A percentile compares a stretch with the other conserved stretches of the same genome.
phyloP scores from a whole-genome alignment of 352 stramenopile genomes.

The Elongisporangium undulatum region DNA sequence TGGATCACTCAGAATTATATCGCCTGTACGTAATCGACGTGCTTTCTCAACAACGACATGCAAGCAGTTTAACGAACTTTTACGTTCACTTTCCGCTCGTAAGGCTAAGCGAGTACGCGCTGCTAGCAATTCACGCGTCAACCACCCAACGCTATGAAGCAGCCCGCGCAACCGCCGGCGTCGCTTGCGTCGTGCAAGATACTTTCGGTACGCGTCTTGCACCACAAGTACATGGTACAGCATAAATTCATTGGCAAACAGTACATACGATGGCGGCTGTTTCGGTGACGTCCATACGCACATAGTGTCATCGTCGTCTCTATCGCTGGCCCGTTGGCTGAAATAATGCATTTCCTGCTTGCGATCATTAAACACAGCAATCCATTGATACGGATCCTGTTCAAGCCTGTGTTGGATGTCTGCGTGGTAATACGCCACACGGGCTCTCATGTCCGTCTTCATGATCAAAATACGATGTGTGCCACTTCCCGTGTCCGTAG shows the following conservation, averaged over 20 bases:
- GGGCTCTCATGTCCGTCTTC: slow-evolving; percentile 27
- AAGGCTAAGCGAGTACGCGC: slow-evolving; percentile 17
- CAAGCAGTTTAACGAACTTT: slow-evolving; percentile 46
- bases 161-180: slow-evolving; percentile 26
- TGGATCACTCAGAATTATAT: slow-evolving; percentile 60
- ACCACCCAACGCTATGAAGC: slow-evolving; percentile 20
- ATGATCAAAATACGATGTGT: slow-evolving; percentile 42
- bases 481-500: slow-evolving; percentile 13
- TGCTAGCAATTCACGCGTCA: slow-evolving; percentile 16
- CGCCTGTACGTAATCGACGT: slow-evolving; percentile 35
- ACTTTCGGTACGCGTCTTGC: slow-evolving; percentile 56
- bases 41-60: slow-evolving; percentile 52
- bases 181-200: slow-evolving; percentile 12
- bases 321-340: slow-evolving; percentile 17
- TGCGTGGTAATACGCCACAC: slow-evolving; percentile 14
- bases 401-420: slow-evolving; percentile 14
- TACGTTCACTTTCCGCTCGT: slow-evolving; percentile 21
- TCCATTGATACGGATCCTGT: slow-evolving; percentile 39
- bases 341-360: slow-evolving; percentile 56
- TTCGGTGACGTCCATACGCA: slow-evolving; percentile 9
- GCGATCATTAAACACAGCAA: slow-evolving; percentile 52
- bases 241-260: slow-evolving; percentile 45
- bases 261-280: slow-evolving; percentile 37
- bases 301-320: slow-evolving; percentile 1
- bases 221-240: slow-evolving; percentile 68